These are phyloP conservation scores for Penicillium sp. DNA, from an alignment of 2,329 filamentous ascomycete genomes.

Conservation along the genomic window DNA sequence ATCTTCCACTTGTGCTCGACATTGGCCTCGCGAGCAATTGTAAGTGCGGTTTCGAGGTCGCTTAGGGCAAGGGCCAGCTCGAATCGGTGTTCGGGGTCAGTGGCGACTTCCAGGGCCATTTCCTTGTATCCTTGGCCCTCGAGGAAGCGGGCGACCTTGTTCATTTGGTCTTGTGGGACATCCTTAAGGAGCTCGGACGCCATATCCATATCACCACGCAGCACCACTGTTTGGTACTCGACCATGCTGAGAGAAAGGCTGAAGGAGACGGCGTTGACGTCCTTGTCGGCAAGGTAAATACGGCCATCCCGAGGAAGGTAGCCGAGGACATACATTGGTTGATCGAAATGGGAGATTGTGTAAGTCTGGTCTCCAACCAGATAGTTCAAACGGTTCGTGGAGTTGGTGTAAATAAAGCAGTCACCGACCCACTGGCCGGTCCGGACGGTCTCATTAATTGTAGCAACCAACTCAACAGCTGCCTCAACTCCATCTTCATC, in stretches of 20 bases:
- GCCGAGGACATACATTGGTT: slow-evolving; percentile 89
- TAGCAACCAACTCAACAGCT: slow-evolving; percentile 93
- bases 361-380: slow-evolving; percentile 97
- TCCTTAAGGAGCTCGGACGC: slow-evolving; percentile 80
- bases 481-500: slow-evolving; percentile 92
- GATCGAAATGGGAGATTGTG: slow-evolving; percentile 95
- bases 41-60: slow-evolving; percentile 79
- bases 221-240: slow-evolving; percentile 93
- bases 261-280: slow-evolving; percentile 88
- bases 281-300: slow-evolving; percentile 94
- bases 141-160: slow-evolving; percentile 96
- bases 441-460: slow-evolving; percentile 88
- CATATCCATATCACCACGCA: slow-evolving; percentile 89
- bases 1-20: slow-evolving; percentile 98
- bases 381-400: slow-evolving; percentile 94
- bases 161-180: slow-evolving; percentile 89
- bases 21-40: slow-evolving; percentile 78
- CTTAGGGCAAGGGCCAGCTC: slow-evolving; percentile 82
- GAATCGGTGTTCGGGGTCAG: slow-evolving; percentile 94
- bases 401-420: slow-evolving; percentile 98
- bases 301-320: slow-evolving; percentile 95
- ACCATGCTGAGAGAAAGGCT: slow-evolving; percentile 86
- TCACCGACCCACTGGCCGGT: slow-evolving; percentile 98
- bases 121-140: slow-evolving; percentile 98
- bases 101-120: slow-evolving; percentile 88